phyloP scores from a whole-genome alignment of 192 early-diverging fungal genomes.

The Phlyctochytrium bullatum region DNA sequence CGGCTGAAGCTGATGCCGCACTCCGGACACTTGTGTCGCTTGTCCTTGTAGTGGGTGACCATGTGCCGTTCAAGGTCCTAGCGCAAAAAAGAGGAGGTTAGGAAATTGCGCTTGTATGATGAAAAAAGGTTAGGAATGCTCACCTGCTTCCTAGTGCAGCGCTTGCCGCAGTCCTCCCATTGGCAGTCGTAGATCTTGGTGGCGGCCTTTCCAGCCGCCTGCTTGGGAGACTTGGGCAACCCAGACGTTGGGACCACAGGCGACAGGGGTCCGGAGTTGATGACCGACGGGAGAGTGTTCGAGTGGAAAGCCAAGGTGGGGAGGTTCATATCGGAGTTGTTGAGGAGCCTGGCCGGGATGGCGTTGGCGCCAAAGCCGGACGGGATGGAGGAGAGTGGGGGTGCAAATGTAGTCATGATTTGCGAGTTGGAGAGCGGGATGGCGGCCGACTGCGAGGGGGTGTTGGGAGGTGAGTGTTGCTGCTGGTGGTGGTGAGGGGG shows the following conservation, averaged over 20 bases:
- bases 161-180: not conserved
- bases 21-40: not conserved
- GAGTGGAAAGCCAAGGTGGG: no score
- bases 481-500: no score
- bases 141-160: not conserved
- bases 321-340: no score
- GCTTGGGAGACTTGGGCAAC: not conserved
- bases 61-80: not conserved
- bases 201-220: not conserved
- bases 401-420: not conserved
- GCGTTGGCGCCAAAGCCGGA: not conserved
- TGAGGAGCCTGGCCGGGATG: not conserved
- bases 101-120: not conserved
- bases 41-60: not conserved
- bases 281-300: no score
- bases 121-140: not conserved
- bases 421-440: not conserved
- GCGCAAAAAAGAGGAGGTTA: not conserved
- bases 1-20: constrained; percentile 1
- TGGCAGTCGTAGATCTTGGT: not conserved
- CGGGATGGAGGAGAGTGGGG: not conserved
- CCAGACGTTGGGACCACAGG: not conserved
- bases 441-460: not conserved
- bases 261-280: not conserved
- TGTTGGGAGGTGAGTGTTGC: no score